A percentile compares a stretch with the other conserved stretches of the same genome.
Evolutionary conservation across 1,139 yeast genomes (phyloP).

Genomic region (Protomyces inundatus): DNA sequence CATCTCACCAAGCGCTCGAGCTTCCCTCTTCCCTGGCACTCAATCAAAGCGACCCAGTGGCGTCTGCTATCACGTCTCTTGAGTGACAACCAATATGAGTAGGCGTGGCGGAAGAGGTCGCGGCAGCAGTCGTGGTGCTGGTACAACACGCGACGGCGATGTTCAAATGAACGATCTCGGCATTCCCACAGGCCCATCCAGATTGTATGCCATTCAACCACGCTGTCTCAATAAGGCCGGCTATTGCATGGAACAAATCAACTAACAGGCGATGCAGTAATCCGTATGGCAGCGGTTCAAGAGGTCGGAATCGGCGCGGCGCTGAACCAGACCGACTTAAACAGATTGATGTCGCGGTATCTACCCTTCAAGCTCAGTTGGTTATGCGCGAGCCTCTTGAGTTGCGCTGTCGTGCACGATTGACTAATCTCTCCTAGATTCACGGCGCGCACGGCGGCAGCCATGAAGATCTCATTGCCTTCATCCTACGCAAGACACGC

Average conservation of each 20-base stretch:
- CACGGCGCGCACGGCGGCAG: constrained; percentile 26
- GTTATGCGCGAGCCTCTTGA: not conserved
- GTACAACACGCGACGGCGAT: constrained; percentile 19
- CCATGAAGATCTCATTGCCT: constrained; percentile 21
- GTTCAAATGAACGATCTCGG: constrained; percentile 25
- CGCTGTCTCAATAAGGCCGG: not conserved
- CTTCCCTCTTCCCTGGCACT: too few relatives aligned
- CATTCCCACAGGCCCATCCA: not conserved
- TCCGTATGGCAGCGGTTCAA: constrained; percentile 21
- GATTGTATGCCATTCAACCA: constrained; percentile 17
- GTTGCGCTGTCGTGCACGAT: not conserved
- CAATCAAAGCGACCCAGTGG: too few relatives aligned
- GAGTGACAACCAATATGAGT: not conserved
- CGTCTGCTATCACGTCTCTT: not conserved
- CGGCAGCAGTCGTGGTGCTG: constrained; percentile 22
- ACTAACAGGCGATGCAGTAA: not conserved
- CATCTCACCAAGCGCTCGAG: too few relatives aligned
- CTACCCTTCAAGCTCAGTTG: not conserved
- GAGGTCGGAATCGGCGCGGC: constrained; percentile 16
- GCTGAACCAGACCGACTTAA: constrained; percentile 1
- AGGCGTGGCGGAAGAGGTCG: constrained; percentile 6
- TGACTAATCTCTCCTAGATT: not conserved
- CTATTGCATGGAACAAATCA: not conserved
- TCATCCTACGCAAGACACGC: constrained; percentile 23
- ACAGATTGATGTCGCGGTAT: constrained; percentile 8